These are phyloP conservation scores for Xylaria sp. DNA, from an alignment of 2,329 filamentous ascomycete genomes.

Conservation along the genomic window DNA sequence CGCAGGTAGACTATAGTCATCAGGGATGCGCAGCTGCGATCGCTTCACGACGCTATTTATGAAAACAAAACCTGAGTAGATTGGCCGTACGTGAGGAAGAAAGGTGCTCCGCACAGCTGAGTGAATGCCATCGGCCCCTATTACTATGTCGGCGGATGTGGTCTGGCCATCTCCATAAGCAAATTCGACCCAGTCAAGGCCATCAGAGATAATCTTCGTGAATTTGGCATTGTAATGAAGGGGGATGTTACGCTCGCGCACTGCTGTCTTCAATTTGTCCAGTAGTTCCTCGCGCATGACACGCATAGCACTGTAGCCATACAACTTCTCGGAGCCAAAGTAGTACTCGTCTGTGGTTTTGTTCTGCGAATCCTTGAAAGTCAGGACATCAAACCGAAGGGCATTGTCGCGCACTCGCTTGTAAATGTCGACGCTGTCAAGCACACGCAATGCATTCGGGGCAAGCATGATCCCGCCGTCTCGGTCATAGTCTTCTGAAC, in stretches of 20 bases:
- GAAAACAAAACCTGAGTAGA: conserved; percentile 50
- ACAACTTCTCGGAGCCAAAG: conserved; percentile 54
- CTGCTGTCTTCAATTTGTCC: conserved; percentile 50
- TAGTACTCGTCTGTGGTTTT: conserved; percentile 49
- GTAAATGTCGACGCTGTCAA: conserved; percentile 58
- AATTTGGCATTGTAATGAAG: conserved; percentile 58
- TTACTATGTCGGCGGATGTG: conserved; percentile 49
- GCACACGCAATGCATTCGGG: conserved; percentile 61
- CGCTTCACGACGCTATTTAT: conserved; percentile 49
- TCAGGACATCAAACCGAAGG: conserved; percentile 57
- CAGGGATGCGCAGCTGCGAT: conserved; percentile 44
- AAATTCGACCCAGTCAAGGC: conserved; percentile 49
- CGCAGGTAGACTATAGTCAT: conserved; percentile 48
- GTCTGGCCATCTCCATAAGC: conserved; percentile 54
- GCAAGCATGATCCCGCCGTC: conserved; percentile 65
- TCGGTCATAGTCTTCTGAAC: conserved; percentile 50
- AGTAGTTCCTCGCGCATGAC: conserved; percentile 61
- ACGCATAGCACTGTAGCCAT: conserved; percentile 59
- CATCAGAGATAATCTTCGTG: conserved; percentile 41
- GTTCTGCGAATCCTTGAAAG: conserved; percentile 49
- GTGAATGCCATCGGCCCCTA: conserved; percentile 67
- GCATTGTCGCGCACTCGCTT: conserved; percentile 50
- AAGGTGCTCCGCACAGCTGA: conserved; percentile 59
- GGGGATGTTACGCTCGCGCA: conserved; percentile 47
- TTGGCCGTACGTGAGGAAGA: conserved; percentile 53